A percentile compares a stretch with the other conserved stretches of the same genome.
Evolutionary conservation across 2,329 filamentous ascomycete species (phyloP).

Genomic region (Exophiala spinifera): DNA sequence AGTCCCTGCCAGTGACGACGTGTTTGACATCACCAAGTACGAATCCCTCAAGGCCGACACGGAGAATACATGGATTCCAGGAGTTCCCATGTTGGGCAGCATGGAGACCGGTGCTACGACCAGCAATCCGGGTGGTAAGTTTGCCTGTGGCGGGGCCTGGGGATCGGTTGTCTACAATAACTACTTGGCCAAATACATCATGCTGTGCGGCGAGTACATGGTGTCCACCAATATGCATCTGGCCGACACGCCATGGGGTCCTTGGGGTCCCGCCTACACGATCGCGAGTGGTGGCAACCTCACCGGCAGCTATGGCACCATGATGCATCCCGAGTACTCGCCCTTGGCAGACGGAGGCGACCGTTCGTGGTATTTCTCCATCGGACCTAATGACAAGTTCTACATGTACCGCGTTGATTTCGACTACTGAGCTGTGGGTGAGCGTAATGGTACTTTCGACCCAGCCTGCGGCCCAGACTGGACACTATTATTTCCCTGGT

Average conservation of each 20-base stretch:
- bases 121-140: not conserved
- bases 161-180: slow-evolving; percentile 9
- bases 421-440: slow-evolving; percentile 1
- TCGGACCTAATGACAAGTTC: slow-evolving; percentile 2
- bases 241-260: slow-evolving; percentile 7
- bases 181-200: slow-evolving; percentile 4
- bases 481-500: too few species aligned
- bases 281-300: not conserved
- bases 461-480: too few species aligned
- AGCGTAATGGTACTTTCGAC: too few species aligned
- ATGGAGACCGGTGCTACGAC: not conserved
- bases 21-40: slow-evolving; percentile 4
- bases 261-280: slow-evolving; percentile 2
- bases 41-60: not conserved
- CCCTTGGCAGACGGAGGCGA: not conserved
- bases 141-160: not conserved
- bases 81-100: not conserved
- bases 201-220: slow-evolving; percentile 3
- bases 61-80: not conserved
- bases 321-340: slow-evolving; percentile 5
- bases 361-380: slow-evolving; percentile 1
- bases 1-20: slow-evolving; percentile 5
- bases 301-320: not conserved
- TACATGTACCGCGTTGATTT: slow-evolving; percentile 6
- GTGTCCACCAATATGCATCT: slow-evolving; percentile 1